These are phyloP conservation scores for Pseudonectria buxi DNA, from an alignment of 2,329 filamentous ascomycete genomes.

Conservation along the genomic window DNA sequence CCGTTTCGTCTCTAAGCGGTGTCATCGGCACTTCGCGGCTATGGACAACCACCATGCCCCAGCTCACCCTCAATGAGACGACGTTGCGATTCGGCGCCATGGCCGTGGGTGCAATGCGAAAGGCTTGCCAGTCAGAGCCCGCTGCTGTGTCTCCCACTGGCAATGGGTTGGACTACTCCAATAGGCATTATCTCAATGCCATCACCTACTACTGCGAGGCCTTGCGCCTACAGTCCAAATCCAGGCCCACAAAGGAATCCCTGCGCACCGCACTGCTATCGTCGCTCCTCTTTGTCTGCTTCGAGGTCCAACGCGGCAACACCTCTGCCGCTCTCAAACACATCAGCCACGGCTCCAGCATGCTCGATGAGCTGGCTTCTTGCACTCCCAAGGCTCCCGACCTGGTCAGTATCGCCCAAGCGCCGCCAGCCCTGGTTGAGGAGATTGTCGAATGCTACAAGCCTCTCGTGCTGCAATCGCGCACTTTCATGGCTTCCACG, in stretches of 20 bases:
- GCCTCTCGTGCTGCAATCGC: constrained; percentile 32
- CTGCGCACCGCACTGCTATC: constrained; percentile 33
- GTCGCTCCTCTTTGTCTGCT: constrained; percentile 35
- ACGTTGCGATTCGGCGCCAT: constrained; percentile 34
- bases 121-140: constrained; percentile 22
- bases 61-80: constrained; percentile 31
- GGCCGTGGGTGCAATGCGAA: constrained; percentile 33
- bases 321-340: constrained; percentile 34
- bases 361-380: constrained; percentile 32
- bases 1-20: constrained; percentile 29
- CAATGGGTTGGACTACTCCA: constrained; percentile 18
- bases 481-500: constrained; percentile 34
- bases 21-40: constrained; percentile 27
- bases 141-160: constrained; percentile 9
- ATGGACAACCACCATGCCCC: constrained; percentile 35
- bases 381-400: constrained; percentile 29
- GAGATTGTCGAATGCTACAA: constrained; percentile 35
- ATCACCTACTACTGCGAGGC: constrained; percentile 35
- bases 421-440: constrained; percentile 30
- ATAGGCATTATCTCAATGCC: constrained; percentile 34
- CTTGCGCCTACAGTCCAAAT: constrained; percentile 32
- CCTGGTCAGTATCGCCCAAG: constrained; percentile 31
- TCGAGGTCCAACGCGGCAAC: constrained; percentile 34
- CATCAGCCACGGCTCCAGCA: constrained; percentile 33
- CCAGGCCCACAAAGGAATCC: constrained; percentile 29